Evolutionary conservation across 1,284 basidiomycete genomes (phyloP).

Genomic region (Apiotrichum siamense): DNA sequence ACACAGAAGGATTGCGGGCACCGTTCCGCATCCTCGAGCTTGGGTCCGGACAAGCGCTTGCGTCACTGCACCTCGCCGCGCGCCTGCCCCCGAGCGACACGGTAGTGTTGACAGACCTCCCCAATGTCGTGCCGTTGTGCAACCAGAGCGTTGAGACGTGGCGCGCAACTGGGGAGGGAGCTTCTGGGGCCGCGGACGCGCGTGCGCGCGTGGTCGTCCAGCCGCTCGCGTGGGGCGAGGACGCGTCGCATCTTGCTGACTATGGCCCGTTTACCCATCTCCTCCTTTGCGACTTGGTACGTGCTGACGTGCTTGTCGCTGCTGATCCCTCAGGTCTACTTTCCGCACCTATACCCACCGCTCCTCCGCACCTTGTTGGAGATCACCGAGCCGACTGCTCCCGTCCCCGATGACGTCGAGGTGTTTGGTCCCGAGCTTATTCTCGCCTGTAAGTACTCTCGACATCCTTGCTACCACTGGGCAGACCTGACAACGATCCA

Average conservation of each 20-base stretch:
- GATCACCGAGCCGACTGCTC: conserved; percentile 27
- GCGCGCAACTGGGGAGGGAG: conserved; percentile 2
- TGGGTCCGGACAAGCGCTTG: conserved; percentile 42
- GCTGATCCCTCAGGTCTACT: conserved; percentile 34
- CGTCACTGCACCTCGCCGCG: conserved; percentile 34
- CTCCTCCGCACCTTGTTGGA: conserved; percentile 37
- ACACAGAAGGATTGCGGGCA: neutral
- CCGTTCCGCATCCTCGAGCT: conserved; percentile 36
- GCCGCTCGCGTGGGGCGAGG: conserved; percentile 39
- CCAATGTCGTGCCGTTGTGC: conserved; percentile 38
- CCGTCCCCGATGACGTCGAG: neutral
- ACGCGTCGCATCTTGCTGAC: conserved; percentile 7
- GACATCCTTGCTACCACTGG: neutral
- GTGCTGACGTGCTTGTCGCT: conserved; percentile 2
- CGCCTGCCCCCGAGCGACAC: conserved; percentile 22
- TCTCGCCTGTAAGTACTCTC: conserved; percentile 35
- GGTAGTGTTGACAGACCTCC: conserved; percentile 40
- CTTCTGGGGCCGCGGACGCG: neutral
- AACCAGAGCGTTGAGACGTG: conserved; percentile 25
- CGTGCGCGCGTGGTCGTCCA: conserved; percentile 21
- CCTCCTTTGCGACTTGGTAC: conserved; percentile 42
- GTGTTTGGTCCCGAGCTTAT: conserved; percentile 40
- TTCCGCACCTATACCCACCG: conserved; percentile 41
- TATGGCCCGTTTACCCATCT: conserved; percentile 36
- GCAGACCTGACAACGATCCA: conserved; percentile 5